Percentiles rank a stretch among this genome's conserved stretches.
Evolutionary conservation across 257 asterid genomes (phyloP).

Genomic region (Solanum corneliomulleri): DNA sequence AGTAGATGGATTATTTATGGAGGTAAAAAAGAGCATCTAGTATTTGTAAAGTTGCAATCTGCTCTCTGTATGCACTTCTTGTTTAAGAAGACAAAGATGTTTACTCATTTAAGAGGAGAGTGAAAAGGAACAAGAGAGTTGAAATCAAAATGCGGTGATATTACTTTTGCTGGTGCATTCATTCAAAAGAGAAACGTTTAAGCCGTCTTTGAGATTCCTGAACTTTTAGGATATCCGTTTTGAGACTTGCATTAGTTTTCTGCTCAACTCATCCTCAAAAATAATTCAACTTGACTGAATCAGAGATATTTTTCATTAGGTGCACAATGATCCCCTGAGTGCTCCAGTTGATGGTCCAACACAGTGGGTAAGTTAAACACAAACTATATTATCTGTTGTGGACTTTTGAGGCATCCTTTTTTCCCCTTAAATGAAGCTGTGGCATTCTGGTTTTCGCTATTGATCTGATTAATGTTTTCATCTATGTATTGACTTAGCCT

Average conservation of each 20-base stretch:
- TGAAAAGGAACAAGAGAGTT: background rate
- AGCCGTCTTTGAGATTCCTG: background rate
- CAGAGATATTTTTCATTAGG: slow-evolving; percentile 21
- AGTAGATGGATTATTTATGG: slow-evolving; percentile 95
- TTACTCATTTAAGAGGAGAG: background rate
- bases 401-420: background rate
- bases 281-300: background rate
- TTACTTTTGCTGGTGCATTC: background rate
- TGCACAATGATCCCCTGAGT: slow-evolving; percentile 74
- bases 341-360: slow-evolving; percentile 99
- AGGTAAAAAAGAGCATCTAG: slow-evolving; percentile 29
- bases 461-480: background rate
- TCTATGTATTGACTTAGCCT: slow-evolving; percentile 36
- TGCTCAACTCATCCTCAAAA: background rate
- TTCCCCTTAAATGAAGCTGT: background rate
- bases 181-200: too few relatives aligned
- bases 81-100: background rate
- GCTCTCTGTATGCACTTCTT: background rate
- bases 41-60: background rate
- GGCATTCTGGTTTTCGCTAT: background rate
- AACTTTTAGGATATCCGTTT: background rate
- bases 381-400: background rate
- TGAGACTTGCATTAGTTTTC: background rate
- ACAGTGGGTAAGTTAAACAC: slow-evolving; percentile 68
- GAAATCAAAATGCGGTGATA: background rate